Percentiles rank a stretch among this genome's conserved stretches.
These are phyloP conservation scores for Pseudogymnoascus sp. DNA, from an alignment of 2,329 filamentous ascomycete genomes.

Conservation along the genomic window DNA sequence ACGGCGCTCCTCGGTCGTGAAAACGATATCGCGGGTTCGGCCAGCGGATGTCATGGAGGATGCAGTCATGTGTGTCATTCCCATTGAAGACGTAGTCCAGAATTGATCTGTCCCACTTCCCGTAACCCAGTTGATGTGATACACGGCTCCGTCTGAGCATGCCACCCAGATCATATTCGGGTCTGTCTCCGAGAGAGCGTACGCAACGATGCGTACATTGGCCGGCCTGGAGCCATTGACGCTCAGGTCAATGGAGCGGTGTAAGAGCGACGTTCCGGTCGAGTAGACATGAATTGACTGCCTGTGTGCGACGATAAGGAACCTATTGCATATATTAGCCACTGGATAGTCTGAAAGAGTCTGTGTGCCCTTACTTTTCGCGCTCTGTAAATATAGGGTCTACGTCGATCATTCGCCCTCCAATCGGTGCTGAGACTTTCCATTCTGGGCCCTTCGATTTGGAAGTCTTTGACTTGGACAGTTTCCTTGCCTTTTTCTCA, in stretches of 20 bases:
- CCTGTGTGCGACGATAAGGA: constrained; percentile 66
- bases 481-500: constrained; percentile 12
- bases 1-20: constrained; percentile 26
- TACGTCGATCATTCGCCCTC: constrained; percentile 55
- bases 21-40: constrained; percentile 27
- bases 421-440: constrained; percentile 56
- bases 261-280: constrained; percentile 68
- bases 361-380: constrained; percentile 41
- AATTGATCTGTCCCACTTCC: constrained; percentile 34
- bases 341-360: not conserved
- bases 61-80: constrained; percentile 28
- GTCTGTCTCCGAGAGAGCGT: constrained; percentile 34
- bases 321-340: constrained; percentile 32
- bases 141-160: constrained; percentile 48
- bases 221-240: constrained; percentile 14
- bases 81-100: constrained; percentile 31
- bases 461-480: constrained; percentile 28
- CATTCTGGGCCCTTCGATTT: constrained; percentile 32
- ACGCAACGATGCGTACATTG: constrained; percentile 29
- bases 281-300: constrained; percentile 75
- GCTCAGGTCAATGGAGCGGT: constrained; percentile 57
- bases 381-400: constrained; percentile 54
- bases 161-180: constrained; percentile 50
- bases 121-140: constrained; percentile 49
- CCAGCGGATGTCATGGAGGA: constrained; percentile 27